A percentile compares a stretch with the other conserved stretches of the same genome.
Evolutionary conservation across 768 basidiomycete species (phyloP).

Genomic region (Dacryopinax primogenitus): DNA sequence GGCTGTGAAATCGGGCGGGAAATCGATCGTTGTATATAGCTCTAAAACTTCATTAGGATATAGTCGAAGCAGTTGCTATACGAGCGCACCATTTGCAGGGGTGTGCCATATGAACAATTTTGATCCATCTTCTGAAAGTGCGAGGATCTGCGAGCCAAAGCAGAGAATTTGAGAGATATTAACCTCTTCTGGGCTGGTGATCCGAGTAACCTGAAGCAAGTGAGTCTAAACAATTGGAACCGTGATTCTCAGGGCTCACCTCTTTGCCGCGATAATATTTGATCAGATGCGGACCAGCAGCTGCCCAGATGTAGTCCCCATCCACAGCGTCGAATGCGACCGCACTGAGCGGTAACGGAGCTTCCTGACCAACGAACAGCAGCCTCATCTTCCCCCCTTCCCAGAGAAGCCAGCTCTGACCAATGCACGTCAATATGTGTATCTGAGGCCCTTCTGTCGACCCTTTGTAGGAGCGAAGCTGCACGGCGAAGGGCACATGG

Average conservation of each 20-base stretch:
- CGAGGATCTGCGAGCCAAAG: slow-evolving; percentile 70
- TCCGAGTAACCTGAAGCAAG: slow-evolving; percentile 38
- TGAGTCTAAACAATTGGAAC: not conserved
- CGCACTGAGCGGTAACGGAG: slow-evolving; percentile 54
- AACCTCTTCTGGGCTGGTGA: slow-evolving; percentile 52
- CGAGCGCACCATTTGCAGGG: slow-evolving; percentile 40
- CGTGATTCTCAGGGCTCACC: slow-evolving; percentile 31
- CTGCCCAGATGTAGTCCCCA: slow-evolving; percentile 73
- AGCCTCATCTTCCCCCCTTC: slow-evolving; percentile 86
- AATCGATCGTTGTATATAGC: slow-evolving; percentile 54
- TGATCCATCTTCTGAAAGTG: slow-evolving; percentile 63
- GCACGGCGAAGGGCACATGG: slow-evolving; percentile 74
- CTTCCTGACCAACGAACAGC: slow-evolving; percentile 89
- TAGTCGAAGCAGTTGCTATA: too few species aligned
- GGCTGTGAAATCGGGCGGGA: slow-evolving; percentile 78
- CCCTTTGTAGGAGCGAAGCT: slow-evolving; percentile 73
- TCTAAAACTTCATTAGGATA: slow-evolving; percentile 28
- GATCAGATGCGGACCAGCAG: slow-evolving; percentile 52
- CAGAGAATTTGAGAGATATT: slow-evolving; percentile 52
- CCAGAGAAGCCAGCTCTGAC: slow-evolving; percentile 89
- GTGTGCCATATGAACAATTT: slow-evolving; percentile 71
- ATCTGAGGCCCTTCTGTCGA: slow-evolving; percentile 71
- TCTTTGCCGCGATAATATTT: slow-evolving; percentile 85
- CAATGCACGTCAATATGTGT: slow-evolving; percentile 76
- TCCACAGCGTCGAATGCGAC: slow-evolving; percentile 48